Evolutionary conservation across 805 yeast species (phyloP).

Genomic region (Zygoascus tannicola): DNA sequence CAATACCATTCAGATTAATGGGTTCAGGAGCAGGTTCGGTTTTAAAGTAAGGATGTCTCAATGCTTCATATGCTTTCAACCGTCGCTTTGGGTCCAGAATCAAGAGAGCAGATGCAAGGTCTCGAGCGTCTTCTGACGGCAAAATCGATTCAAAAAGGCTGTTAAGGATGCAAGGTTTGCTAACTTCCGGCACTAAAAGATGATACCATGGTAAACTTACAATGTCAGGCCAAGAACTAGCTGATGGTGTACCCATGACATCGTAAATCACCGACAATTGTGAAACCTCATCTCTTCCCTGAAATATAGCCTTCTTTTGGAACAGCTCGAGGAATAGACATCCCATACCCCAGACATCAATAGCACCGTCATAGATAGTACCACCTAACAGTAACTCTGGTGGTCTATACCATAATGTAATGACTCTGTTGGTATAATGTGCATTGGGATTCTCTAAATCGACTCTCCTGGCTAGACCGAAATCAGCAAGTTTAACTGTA

Average conservation of each 20-base stretch:
- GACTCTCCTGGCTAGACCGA: slow-evolving; percentile 67
- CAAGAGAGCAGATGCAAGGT: slow-evolving; percentile 56
- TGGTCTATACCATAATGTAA: slow-evolving; percentile 95
- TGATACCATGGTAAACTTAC: slow-evolving; percentile 87
- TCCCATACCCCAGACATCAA: slow-evolving; percentile 96
- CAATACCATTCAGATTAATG: slow-evolving; percentile 46
- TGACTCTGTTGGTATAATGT: slow-evolving; percentile 90
- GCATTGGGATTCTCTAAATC: slow-evolving; percentile 35
- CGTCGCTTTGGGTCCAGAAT: slow-evolving; percentile 61
- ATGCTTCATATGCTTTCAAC: slow-evolving; percentile 58
- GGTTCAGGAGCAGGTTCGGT: slow-evolving; percentile 61
- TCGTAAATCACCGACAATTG: slow-evolving; percentile 71
- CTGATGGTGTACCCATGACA: slow-evolving; percentile 78
- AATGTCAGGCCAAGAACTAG: slow-evolving; percentile 68
- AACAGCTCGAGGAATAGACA: slow-evolving; percentile 80
- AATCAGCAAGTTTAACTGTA: slow-evolving; percentile 82
- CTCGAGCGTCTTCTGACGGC: slow-evolving; percentile 42
- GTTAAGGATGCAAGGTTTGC: slow-evolving; percentile 29
- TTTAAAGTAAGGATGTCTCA: slow-evolving; percentile 59
- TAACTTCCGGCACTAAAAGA: slow-evolving; percentile 52
- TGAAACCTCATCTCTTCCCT: slow-evolving; percentile 80
- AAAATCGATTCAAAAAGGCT: slow-evolving; percentile 34
- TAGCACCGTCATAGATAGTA: slow-evolving; percentile 80
- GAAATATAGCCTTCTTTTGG: slow-evolving; percentile 66
- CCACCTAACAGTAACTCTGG: slow-evolving; percentile 89